Percentiles rank a stretch among this genome's conserved stretches.
These are phyloP conservation scores for Drechslerella coelobrocha DNA, from an alignment of 2,329 filamentous ascomycete genomes.

Conservation along the genomic window DNA sequence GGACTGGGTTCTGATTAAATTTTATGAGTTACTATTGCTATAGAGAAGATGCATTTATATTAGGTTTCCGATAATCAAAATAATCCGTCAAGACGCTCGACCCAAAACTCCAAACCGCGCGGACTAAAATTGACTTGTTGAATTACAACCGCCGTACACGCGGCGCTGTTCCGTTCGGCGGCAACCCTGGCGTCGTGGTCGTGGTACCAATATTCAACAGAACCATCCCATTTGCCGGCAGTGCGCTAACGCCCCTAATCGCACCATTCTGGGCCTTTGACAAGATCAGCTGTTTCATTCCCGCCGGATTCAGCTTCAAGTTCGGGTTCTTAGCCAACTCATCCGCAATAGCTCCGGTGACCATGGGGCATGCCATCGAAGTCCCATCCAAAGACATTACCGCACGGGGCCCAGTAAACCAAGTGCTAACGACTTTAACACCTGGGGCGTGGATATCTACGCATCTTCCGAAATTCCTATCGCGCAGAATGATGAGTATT, in stretches of 20 bases:
- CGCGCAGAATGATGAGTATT: too few species aligned
- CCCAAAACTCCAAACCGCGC: too few species aligned
- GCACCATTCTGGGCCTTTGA: constrained; percentile 27
- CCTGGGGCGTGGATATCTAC: constrained; percentile 69
- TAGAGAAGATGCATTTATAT: too few species aligned
- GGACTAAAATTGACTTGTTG: too few species aligned
- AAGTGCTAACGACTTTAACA: constrained; percentile 63
- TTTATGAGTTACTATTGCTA: too few species aligned
- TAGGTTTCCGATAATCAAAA: too few species aligned
- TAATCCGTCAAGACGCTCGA: too few species aligned
- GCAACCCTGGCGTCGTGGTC: neutral
- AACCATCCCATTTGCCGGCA: constrained; percentile 9
- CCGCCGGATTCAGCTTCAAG: constrained; percentile 49
- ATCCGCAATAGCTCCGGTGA: constrained; percentile 54
- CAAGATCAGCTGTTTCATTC: constrained; percentile 52
- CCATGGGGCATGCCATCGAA: constrained; percentile 62
- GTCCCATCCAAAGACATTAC: constrained; percentile 64
- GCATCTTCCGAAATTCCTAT: constrained; percentile 62
- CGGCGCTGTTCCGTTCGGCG: neutral
- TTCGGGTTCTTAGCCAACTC: constrained; percentile 42
- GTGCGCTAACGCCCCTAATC: constrained; percentile 31
- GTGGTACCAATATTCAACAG: constrained; percentile 19
- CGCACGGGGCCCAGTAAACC: constrained; percentile 61
- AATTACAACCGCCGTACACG: too few species aligned
- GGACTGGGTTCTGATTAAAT: too few species aligned